These are phyloP conservation scores for Candida oleophila DNA, from an alignment of 805 yeast genomes.

Conservation along the genomic window DNA sequence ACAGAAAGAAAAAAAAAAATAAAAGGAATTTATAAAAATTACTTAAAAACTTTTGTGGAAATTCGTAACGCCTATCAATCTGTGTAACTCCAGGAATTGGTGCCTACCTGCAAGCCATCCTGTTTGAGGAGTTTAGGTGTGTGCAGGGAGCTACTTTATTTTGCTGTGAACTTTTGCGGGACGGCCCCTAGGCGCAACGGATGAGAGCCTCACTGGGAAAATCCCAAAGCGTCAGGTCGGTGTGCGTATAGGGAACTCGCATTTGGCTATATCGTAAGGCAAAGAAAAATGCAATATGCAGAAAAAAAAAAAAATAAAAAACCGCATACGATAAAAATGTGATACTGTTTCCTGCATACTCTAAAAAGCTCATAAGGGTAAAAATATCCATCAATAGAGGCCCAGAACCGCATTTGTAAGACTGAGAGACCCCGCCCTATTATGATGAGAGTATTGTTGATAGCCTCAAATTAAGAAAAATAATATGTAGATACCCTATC, in stretches of 20 bases:
- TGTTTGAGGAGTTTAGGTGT: not conserved
- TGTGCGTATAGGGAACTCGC: not conserved
- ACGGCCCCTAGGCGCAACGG: constrained; percentile 1
- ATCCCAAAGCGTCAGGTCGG: not conserved
- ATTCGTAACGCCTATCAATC: constrained; percentile 1
- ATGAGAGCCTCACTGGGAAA: not conserved
- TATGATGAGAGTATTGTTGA: not conserved
- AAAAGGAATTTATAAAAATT: not conserved
- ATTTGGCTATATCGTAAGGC: not conserved
- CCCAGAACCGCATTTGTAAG: not conserved
- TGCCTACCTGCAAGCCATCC: constrained; percentile 1
- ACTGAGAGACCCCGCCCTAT: not conserved
- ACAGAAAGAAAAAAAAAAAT: not conserved
- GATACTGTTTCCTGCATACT: not conserved
- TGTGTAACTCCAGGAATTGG: constrained; percentile 1
- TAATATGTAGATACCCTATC: too few species aligned
- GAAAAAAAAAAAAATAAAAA: too few species aligned
- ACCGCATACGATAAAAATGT: not conserved
- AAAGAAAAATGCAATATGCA: not conserved
- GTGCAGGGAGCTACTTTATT: not conserved
- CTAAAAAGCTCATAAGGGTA: not conserved
- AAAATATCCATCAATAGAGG: not conserved
- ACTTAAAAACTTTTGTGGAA: not conserved
- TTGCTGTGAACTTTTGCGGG: not conserved
- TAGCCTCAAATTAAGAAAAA: not conserved